These are phyloP conservation scores for Aschersonia sp. DNA, from an alignment of 2,329 filamentous ascomycete genomes.

Conservation along the genomic window DNA sequence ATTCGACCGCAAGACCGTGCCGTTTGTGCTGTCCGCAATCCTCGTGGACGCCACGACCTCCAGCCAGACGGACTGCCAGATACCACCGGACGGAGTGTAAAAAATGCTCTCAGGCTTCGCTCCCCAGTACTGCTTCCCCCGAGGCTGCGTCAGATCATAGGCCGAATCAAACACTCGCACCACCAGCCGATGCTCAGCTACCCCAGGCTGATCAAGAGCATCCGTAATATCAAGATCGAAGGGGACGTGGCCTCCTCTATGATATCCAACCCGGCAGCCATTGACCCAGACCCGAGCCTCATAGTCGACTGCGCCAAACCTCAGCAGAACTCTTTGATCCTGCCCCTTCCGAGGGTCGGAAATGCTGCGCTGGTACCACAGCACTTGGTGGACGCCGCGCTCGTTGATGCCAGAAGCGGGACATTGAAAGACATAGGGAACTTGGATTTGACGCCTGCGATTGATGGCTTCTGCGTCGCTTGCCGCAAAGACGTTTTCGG, in stretches of 20 bases:
- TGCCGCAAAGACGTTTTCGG: slow-evolving; percentile 25
- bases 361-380: slow-evolving; percentile 49
- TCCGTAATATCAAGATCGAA: slow-evolving; percentile 44
- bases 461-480: slow-evolving; percentile 15
- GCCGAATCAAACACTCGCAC: slow-evolving; percentile 50
- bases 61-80: slow-evolving; percentile 43
- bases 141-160: slow-evolving; percentile 47
- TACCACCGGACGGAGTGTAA: slow-evolving; percentile 41
- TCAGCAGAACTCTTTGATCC: slow-evolving; percentile 29
- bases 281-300: slow-evolving; percentile 42
- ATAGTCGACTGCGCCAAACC: slow-evolving; percentile 50
- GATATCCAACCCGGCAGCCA: slow-evolving; percentile 35
- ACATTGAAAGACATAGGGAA: slow-evolving; percentile 53
- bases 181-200: slow-evolving; percentile 26
- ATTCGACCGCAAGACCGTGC: slow-evolving; percentile 41
- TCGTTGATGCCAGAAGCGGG: slow-evolving; percentile 48
- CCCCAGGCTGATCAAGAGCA: slow-evolving; percentile 11
- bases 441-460: slow-evolving; percentile 37
- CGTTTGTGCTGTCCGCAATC: slow-evolving; percentile 39
- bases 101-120: slow-evolving; percentile 46
- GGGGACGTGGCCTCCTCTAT: slow-evolving; percentile 45
- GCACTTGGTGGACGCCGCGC: slow-evolving; percentile 47
- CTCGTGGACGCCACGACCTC: slow-evolving; percentile 38
- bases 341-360: slow-evolving; percentile 30
- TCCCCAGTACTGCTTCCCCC: slow-evolving; percentile 55